A percentile compares a stretch with the other conserved stretches of the same genome.
phyloP scores from a whole-genome alignment of 352 stramenopile genomes.

The Albugo laibachii region DNA sequence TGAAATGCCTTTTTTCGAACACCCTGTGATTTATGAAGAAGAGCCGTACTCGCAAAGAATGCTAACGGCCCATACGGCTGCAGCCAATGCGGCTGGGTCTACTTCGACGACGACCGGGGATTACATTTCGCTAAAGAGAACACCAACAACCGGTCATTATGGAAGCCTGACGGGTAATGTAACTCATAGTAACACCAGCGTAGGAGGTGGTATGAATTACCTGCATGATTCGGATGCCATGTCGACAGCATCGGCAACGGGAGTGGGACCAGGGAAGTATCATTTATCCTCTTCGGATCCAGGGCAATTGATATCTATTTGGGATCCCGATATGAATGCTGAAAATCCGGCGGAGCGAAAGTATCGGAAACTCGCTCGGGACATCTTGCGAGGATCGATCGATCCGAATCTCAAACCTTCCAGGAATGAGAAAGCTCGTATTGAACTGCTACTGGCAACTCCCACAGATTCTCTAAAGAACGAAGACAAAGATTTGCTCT shows the following conservation, averaged over 20 bases:
- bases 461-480: conserved; percentile 87
- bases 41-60: conserved; percentile 71
- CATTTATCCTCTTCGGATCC: too few relatives aligned
- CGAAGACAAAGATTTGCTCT: conserved; percentile 86
- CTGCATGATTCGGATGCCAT: not conserved
- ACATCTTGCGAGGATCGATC: conserved; percentile 90
- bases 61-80: conserved; percentile 11
- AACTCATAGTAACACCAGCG: not conserved
- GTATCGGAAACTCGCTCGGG: conserved; percentile 92
- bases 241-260: conserved; percentile 14
- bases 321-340: conserved; percentile 72
- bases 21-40: conserved; percentile 86
- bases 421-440: conserved; percentile 80
- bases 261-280: conserved; percentile 6
- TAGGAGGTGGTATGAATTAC: not conserved
- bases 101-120: conserved; percentile 10
- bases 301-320: conserved; percentile 36
- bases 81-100: conserved; percentile 18
- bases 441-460: conserved; percentile 85
- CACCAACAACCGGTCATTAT: not conserved
- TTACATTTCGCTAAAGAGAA: not conserved
- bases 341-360: conserved; percentile 92
- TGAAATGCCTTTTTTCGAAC: conserved; percentile 82
- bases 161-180: not conserved
- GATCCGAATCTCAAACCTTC: conserved; percentile 96